Percentiles rank a stretch among this genome's conserved stretches.
Evolutionary conservation across 768 basidiomycete species (phyloP).

Genomic region (Rhizopogon roseolus): DNA sequence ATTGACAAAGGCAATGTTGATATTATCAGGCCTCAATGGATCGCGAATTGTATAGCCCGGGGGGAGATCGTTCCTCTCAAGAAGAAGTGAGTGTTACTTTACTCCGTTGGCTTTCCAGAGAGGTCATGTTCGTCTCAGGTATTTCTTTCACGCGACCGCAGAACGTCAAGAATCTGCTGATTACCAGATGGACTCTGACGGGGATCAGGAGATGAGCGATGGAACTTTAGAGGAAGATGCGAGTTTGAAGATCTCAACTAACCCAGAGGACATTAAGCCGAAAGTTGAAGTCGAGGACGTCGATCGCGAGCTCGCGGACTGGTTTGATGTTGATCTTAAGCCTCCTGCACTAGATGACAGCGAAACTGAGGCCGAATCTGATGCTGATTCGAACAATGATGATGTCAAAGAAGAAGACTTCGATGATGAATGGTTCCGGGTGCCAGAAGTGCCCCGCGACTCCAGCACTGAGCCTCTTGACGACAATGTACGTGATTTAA

Average conservation of each 20-base stretch:
- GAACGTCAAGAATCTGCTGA: slow-evolving; percentile 45
- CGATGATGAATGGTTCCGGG: slow-evolving; percentile 38
- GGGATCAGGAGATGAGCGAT: slow-evolving; percentile 21
- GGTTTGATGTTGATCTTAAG: slow-evolving; percentile 52
- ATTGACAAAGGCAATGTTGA: slow-evolving; percentile 69
- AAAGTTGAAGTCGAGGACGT: slow-evolving; percentile 28
- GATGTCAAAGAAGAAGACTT: slow-evolving; percentile 37
- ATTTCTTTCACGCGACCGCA: slow-evolving; percentile 73
- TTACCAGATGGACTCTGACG: slow-evolving; percentile 41
- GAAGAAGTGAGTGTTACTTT: slow-evolving; percentile 49
- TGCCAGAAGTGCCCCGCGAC: slow-evolving; percentile 2
- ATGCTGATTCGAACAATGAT: slow-evolving; percentile 66
- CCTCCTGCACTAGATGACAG: slow-evolving; percentile 21
- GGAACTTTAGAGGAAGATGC: slow-evolving; percentile 16
- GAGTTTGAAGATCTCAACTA: neutral
- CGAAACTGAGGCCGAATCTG: slow-evolving; percentile 54
- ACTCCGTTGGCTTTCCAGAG: neutral
- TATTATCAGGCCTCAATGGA: slow-evolving; percentile 78
- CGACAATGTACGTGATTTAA: neutral
- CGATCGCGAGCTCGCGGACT: slow-evolving; percentile 51
- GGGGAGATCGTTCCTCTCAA: slow-evolving; percentile 54
- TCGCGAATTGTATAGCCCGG: slow-evolving; percentile 68
- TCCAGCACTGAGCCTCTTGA: neutral
- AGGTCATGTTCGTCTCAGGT: slow-evolving; percentile 35
- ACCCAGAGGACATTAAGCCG: slow-evolving; percentile 5